Evolutionary conservation across 106 monocot genomes (phyloP).

Genomic region (Dioscorea dumetorum): DNA sequence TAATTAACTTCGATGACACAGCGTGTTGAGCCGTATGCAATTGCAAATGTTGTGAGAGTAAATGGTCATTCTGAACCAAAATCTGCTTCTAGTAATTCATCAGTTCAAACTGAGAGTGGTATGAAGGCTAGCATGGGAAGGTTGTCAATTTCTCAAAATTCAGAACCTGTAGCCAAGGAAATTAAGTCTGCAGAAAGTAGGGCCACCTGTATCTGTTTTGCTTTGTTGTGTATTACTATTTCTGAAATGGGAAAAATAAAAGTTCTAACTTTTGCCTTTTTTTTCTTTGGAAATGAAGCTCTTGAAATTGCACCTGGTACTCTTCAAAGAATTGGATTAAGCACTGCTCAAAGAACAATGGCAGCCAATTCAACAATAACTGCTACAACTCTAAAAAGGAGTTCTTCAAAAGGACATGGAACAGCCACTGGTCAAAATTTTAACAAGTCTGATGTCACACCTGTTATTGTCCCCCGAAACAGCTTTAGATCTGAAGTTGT

Average conservation of each 20-base stretch:
- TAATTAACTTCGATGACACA: slow-evolving; percentile 21
- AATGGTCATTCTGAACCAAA: slow-evolving; percentile 66
- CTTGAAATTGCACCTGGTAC: slow-evolving; percentile 48
- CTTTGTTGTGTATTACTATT: neutral
- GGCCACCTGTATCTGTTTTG: slow-evolving; percentile 9
- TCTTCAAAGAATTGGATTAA: slow-evolving; percentile 51
- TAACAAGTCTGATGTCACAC: slow-evolving; percentile 48
- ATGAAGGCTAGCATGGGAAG: slow-evolving; percentile 57
- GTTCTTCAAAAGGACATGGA: slow-evolving; percentile 45
- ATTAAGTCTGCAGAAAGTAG: slow-evolving; percentile 55
- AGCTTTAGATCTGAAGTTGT: slow-evolving; percentile 39
- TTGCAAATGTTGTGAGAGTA: slow-evolving; percentile 32
- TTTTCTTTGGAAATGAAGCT: slow-evolving; percentile 34
- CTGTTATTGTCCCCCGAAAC: slow-evolving; percentile 66
- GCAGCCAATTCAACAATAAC: slow-evolving; percentile 27
- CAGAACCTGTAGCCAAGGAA: slow-evolving; percentile 39
- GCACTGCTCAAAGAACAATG: slow-evolving; percentile 28
- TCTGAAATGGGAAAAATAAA: no score
- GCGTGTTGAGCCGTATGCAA: slow-evolving; percentile 78
- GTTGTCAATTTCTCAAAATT: no score
- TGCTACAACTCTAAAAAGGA: slow-evolving; percentile 39
- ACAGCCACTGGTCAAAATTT: slow-evolving; percentile 25
- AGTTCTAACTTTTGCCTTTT: neutral
- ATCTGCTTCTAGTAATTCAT: slow-evolving; percentile 25
- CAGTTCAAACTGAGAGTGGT: slow-evolving; percentile 48